Base-by-base conservation (phyloP, 208 protist genomes). In the Strigomonas galati region DNA sequence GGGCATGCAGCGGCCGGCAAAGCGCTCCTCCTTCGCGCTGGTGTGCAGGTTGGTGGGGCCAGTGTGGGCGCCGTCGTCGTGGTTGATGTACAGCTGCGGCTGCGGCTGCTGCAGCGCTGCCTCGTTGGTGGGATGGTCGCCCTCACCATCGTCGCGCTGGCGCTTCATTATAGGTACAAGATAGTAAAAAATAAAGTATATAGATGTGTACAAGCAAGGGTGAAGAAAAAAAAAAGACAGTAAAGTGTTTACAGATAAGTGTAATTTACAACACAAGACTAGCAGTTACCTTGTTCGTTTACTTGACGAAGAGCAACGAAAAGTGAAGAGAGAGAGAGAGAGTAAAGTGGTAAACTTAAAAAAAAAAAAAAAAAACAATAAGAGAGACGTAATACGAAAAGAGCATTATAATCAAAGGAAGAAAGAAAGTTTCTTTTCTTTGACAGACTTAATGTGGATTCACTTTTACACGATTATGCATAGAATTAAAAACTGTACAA, bases 1-100 rank as follows among this genome's bases (percentile, higher is more conserved):
- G 14, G 81, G 81, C 81, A 87, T 87, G 62, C 64, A 69, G 40
- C 86, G 89, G 17, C 81, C 86, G 28, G 72, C 69, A 66, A 32
- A 30, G 21, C 35, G 85, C 1, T 76, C 81, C 69, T 92, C 88
- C 49, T 84, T 82, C 15, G 80, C 61, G 49, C 71, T 87, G 6
- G 40, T 65, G 55, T 76, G 72, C 0, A 77, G 52, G 37, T 44
- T 51, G n/a, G 71, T 51, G 0, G 60, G 14, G 35, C 24, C 27
- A 14, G 35, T 24, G 37, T 2, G 6, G 57, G 19, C 28, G 59
- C 17, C 35, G 40, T 35, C 59, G 21, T 46, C 40, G 1, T 9
- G 5, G 40, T 46, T 46, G 14, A 46, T 46, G 40, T 46, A 46
- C 40, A 46, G 40, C 40, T 57, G 27, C 10, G 12, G 40, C 40